These are phyloP conservation scores for Biscogniauxia marginata DNA, from an alignment of 2,329 filamentous ascomycete species.

Conservation along the genomic window DNA sequence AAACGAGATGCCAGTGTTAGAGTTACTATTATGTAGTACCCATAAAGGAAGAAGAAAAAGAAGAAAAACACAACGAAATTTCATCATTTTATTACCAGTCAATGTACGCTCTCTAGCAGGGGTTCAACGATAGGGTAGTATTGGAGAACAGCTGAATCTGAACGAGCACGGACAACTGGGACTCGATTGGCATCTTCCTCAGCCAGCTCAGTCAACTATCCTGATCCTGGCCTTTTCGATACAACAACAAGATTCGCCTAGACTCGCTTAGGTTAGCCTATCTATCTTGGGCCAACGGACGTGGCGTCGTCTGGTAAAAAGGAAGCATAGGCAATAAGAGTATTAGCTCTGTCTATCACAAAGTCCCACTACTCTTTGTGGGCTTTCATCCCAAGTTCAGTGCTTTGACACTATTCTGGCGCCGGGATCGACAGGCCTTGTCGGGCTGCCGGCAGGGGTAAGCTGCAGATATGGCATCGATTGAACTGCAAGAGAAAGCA, in stretches of 20 bases:
- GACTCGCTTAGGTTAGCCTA: background rate
- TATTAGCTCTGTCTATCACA: constrained; percentile 19
- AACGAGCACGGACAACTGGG: background rate
- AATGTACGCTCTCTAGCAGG: background rate
- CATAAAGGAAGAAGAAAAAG: background rate
- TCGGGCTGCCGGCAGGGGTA: constrained; percentile 28
- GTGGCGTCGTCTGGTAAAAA: constrained; percentile 11
- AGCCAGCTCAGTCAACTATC: too few relatives aligned
- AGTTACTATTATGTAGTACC: background rate
- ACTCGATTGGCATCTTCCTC: background rate
- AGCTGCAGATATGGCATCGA: constrained; percentile 20
- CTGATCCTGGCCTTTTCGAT: background rate
- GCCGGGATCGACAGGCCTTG: constrained; percentile 26
- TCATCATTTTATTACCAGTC: background rate
- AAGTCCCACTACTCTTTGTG: constrained; percentile 18
- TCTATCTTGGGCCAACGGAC: background rate
- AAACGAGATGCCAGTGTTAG: background rate
- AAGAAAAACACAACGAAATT: background rate
- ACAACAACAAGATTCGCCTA: background rate
- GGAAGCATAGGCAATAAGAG: constrained; percentile 10
- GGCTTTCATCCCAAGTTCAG: constrained; percentile 23
- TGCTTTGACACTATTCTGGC: constrained; percentile 25
- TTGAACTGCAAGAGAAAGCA: constrained; percentile 12
- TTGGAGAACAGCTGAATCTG: background rate
- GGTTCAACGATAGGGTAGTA: background rate